These are phyloP conservation scores for Cladobotryum mycophilum DNA, from an alignment of 2,329 filamentous ascomycete species.

Conservation along the genomic window DNA sequence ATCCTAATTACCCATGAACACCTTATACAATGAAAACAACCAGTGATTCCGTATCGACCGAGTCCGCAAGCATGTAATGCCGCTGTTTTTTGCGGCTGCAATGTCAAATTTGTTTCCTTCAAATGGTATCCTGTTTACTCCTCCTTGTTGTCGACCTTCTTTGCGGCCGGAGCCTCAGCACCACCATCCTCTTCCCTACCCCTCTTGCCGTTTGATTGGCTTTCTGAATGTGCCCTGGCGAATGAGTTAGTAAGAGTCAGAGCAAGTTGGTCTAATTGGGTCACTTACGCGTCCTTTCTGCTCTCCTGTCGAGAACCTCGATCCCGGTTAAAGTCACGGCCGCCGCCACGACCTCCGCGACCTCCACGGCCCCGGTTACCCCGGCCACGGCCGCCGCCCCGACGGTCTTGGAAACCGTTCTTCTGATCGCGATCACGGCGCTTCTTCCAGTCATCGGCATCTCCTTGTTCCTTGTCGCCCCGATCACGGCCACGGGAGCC, in stretches of 20 bases:
- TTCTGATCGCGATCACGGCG: slow-evolving; percentile 57
- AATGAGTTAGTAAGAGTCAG: not conserved
- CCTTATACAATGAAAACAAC: too few relatives aligned
- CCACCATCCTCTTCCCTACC: slow-evolving; percentile 45
- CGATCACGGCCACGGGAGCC: slow-evolving; percentile 34
- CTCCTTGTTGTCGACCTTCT: slow-evolving; percentile 56
- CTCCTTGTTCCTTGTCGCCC: slow-evolving; percentile 33
- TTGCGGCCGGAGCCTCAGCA: slow-evolving; percentile 44
- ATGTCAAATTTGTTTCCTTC: not conserved
- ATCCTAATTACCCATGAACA: too few relatives aligned
- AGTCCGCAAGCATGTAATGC: not conserved
- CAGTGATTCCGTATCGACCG: slow-evolving; percentile 1
- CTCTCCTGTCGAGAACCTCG: slow-evolving; percentile 9
- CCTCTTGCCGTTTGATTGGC: slow-evolving; percentile 43
- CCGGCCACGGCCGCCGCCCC: slow-evolving; percentile 37
- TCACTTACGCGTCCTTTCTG: slow-evolving; percentile 18
- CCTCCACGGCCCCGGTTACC: slow-evolving; percentile 39
- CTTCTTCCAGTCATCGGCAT: slow-evolving; percentile 57
- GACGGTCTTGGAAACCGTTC: slow-evolving; percentile 48
- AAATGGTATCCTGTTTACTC: slow-evolving; percentile 15
- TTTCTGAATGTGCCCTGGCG: not conserved
- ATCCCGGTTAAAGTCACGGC: slow-evolving; percentile 28
- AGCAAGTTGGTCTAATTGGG: not conserved
- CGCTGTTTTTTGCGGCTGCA: not conserved
- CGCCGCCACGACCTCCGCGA: slow-evolving; percentile 34